A percentile compares a stretch with the other conserved stretches of the same genome.
Conservation (phyloP, 78 protist genomes). For the Protostelium mycophagum region DNA sequence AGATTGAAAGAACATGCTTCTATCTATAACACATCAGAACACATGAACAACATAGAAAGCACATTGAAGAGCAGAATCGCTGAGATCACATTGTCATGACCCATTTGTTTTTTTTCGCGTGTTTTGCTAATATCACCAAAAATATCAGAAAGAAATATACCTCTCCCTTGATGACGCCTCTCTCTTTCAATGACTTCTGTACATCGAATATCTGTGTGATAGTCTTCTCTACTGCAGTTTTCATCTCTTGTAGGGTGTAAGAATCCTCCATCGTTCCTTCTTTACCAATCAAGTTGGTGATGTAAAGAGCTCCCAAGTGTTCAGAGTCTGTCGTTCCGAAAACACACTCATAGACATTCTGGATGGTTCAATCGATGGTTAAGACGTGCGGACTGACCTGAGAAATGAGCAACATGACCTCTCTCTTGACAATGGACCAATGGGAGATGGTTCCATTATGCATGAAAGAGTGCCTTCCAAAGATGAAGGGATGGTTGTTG, state of each 20-base stretch:
- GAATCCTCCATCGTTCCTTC: background rate
- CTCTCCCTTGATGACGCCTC: background rate
- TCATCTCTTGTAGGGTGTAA: background rate
- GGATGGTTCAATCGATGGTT: background rate
- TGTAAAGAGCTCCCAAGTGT: background rate
- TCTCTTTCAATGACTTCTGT: background rate
- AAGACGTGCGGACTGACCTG: background rate
- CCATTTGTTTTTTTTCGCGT: background rate
- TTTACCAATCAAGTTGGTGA: background rate
- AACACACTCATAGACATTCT: background rate
- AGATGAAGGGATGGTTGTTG: background rate
- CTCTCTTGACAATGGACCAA: background rate
- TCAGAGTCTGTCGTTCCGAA: background rate
- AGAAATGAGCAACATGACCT: background rate
- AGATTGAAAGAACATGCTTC: background rate
- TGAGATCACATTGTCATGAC: too few relatives aligned
- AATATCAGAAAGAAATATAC: too few relatives aligned
- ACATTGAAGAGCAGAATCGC: too few relatives aligned
- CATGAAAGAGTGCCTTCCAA: background rate
- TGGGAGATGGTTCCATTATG: background rate
- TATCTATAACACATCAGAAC: background rate
- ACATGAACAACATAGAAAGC: background rate
- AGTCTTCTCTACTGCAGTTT: background rate
- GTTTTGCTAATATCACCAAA: too few relatives aligned
- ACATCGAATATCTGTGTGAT: background rate